phyloP scores from a whole-genome alignment of 805 yeast species.

The Grigorovia yakushimaensis region DNA sequence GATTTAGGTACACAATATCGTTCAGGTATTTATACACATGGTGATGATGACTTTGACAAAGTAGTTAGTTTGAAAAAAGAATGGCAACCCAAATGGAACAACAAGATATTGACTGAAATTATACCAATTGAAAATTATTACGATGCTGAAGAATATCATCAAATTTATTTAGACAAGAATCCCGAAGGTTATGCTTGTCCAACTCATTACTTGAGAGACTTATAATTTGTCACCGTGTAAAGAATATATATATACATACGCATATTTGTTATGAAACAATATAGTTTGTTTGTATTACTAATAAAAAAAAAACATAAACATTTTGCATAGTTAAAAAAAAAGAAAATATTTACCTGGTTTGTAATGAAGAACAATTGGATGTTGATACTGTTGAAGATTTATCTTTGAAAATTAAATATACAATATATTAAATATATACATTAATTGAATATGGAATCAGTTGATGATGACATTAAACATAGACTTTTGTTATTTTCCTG shows the following conservation, averaged over 20 bases:
- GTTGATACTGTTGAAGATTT: slow-evolving; percentile 11
- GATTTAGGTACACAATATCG: slow-evolving; percentile 88
- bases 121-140: slow-evolving; percentile 61
- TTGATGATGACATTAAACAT: background rate
- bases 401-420: slow-evolving; percentile 1
- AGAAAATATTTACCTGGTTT: too few species aligned
- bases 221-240: too few species aligned
- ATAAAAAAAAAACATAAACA: too few species aligned
- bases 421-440: background rate
- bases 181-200: slow-evolving; percentile 89
- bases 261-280: too few species aligned
- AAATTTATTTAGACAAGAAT: slow-evolving; percentile 65
- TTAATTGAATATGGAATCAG: background rate
- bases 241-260: too few species aligned
- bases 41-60: slow-evolving; percentile 34
- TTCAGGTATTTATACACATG: slow-evolving; percentile 64
- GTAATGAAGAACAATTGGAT: too few species aligned
- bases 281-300: too few species aligned
- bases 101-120: slow-evolving; percentile 58
- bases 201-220: slow-evolving; percentile 64
- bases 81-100: slow-evolving; percentile 61
- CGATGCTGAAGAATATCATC: slow-evolving; percentile 97
- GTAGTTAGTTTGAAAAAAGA: slow-evolving; percentile 40
- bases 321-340: background rate
- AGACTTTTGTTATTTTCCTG: background rate